Percentiles rank a stretch among this genome's conserved stretches.
Conservation (phyloP, 371 early-diverging fungal genomes). For the Capillidium heterosporum region DNA sequence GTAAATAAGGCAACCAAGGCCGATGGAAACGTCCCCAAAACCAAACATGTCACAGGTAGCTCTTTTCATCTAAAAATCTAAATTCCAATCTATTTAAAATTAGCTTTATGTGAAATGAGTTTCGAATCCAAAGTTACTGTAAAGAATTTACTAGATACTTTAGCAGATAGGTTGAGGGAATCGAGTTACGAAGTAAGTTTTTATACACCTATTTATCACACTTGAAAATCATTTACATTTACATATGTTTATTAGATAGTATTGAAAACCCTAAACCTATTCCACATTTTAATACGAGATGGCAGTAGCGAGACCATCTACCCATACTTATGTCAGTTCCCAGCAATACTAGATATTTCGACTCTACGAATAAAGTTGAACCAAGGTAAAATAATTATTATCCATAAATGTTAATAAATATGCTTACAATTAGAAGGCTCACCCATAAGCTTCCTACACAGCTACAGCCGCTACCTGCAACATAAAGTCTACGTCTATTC, state of each 20-base stretch:
- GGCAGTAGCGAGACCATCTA: not conserved
- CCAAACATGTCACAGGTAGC: constrained; percentile 1
- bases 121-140: constrained; percentile 5
- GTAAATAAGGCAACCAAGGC: not conserved
- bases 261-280: not conserved
- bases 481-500: constrained; percentile 1
- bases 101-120: constrained; percentile 1
- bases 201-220: not conserved
- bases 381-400: not conserved
- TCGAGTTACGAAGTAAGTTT: not conserved
- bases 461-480: not conserved
- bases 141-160: not conserved
- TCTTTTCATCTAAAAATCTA: not conserved
- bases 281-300: constrained; percentile 3
- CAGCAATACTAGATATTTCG: not conserved
- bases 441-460: too few relatives aligned
- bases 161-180: constrained; percentile 3
- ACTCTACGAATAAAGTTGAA: not conserved
- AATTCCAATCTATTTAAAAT: not conserved
- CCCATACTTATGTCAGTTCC: not conserved
- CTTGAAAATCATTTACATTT: not conserved
- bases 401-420: too few relatives aligned
- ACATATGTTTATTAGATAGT: not conserved
- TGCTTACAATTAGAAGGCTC: too few relatives aligned
- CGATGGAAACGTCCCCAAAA: not conserved